phyloP scores from a whole-genome alignment of 1,284 basidiomycete genomes.

The Malassezia vespertilionis region DNA sequence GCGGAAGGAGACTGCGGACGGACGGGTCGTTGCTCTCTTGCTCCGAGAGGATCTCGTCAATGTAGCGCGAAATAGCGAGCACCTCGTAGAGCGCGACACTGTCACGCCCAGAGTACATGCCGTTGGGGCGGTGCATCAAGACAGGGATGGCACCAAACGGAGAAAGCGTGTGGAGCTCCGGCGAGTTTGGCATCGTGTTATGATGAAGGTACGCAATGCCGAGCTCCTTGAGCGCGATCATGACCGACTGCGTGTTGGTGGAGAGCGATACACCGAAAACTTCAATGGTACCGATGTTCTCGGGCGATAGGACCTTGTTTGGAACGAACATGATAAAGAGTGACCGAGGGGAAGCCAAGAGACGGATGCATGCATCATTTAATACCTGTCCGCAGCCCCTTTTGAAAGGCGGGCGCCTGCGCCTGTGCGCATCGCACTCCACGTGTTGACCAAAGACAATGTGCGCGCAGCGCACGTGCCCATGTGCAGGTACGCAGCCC shows the following conservation, averaged over 20 bases:
- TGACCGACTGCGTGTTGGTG: slow-evolving; percentile 7
- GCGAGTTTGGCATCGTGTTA: slow-evolving; percentile 6
- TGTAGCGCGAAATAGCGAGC: slow-evolving; percentile 12
- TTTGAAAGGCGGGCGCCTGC: too few species aligned
- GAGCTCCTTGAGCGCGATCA: slow-evolving; percentile 15
- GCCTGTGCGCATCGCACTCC: too few species aligned
- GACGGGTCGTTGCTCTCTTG: background rate
- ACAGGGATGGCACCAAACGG: slow-evolving; percentile 16
- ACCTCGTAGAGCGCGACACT: slow-evolving; percentile 8
- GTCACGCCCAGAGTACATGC: slow-evolving; percentile 11
- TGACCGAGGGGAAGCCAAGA: too few species aligned
- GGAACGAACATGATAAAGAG: slow-evolving; percentile 2
- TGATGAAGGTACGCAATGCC: slow-evolving; percentile 10
- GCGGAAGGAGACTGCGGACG: slow-evolving; percentile 2
- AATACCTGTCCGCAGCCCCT: too few species aligned
- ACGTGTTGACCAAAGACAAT: too few species aligned
- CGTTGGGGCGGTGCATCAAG: slow-evolving; percentile 13
- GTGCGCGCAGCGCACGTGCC: too few species aligned
- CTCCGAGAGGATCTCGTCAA: slow-evolving; percentile 8
- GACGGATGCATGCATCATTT: too few species aligned
- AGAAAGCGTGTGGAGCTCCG: slow-evolving; percentile 2
- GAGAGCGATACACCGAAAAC: slow-evolving; percentile 13
- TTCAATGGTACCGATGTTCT: slow-evolving; percentile 15
- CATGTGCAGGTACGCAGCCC: too few species aligned
- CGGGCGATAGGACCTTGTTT: slow-evolving; percentile 1